Base-by-base conservation (phyloP, 495 filamentous ascomycete genomes). In the Glarea lozoyensis region DNA sequence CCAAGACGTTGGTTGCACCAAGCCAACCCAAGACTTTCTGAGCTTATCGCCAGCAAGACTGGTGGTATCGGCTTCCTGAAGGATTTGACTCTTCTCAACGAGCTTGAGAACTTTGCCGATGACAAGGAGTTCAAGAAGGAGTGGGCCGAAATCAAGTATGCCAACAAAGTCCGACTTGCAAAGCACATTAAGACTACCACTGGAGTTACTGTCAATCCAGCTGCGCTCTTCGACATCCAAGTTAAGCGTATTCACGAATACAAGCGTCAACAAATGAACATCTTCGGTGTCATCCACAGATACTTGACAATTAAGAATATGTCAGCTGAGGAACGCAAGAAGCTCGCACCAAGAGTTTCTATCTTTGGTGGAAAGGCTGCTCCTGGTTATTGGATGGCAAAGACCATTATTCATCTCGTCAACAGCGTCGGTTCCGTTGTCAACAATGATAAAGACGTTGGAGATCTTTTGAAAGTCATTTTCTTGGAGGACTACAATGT, bases 171-270 rank as follows among this genome's bases (percentile, higher is more conserved):
- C 43, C 81, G 82, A 19, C 81, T 98, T 24, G 90, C 92, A 16
- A 84, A 83, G 59, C 79, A 89, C 60, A 95, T 96, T 68, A 87
- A 92, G 66, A 68, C 74, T 11, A 82, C 79, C 4, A 84, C 78
- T 4, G 79, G 80, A 19, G 75, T 92, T 40, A 78, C 70, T 12
- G 87, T 98, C 55, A 89, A 93, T 60, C 93, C 92, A 1, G 69
- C 79, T 18, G 77, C 90, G 0, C 72, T 98, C 23, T 98, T 98
- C 53, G 92, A 98, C 56, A 82, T 98, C 9, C 92, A 98, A 60
- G 92, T 97, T 43, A 98, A 98, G 71, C 84, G 92, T 49, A 98
- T 98, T 59, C 92, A 98, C 65, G 92, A 98, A 68, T 98, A 98
- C 66, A 98, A 98, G 73, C 84, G 92, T 39, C 92, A 98, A 66